A percentile compares a stretch with the other conserved stretches of the same genome.
These are phyloP conservation scores for Pestalotiopsis fici DNA, from an alignment of 2,329 filamentous ascomycete genomes.

Conservation along the genomic window DNA sequence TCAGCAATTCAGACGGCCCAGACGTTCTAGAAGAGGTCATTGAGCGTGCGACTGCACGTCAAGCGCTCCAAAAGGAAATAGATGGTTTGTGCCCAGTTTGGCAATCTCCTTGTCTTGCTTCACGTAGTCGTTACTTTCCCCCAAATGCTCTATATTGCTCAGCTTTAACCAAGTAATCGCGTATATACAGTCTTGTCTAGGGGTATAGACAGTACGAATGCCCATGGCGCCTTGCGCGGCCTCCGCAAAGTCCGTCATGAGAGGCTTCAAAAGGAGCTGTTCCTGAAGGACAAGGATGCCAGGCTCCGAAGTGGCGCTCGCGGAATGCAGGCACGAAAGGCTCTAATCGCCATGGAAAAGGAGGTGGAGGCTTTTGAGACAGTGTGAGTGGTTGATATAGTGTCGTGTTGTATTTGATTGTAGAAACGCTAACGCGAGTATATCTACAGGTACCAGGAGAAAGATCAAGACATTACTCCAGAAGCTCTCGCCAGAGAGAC, in stretches of 20 bases:
- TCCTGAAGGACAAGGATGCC: constrained; percentile 73
- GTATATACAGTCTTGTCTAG: constrained; percentile 50
- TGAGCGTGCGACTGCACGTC: constrained; percentile 57
- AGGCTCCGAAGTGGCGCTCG: constrained; percentile 72
- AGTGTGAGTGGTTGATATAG: constrained; percentile 39
- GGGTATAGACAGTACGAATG: constrained; percentile 60
- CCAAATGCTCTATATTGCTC: background rate
- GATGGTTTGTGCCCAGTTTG: constrained; percentile 42
- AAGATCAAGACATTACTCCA: constrained; percentile 56
- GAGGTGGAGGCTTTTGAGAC: constrained; percentile 58
- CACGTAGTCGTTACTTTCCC: background rate
- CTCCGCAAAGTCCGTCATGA: constrained; percentile 64
- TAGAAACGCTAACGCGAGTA: background rate
- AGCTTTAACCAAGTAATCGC: background rate
- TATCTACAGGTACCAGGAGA: constrained; percentile 46
- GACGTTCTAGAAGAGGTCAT: constrained; percentile 70
- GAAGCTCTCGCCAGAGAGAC: constrained; percentile 64
- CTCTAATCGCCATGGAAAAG: constrained; percentile 69
- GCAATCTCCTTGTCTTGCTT: background rate
- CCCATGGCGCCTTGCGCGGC: constrained; percentile 58
- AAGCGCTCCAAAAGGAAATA: constrained; percentile 62
- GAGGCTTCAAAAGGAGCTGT: constrained; percentile 62
- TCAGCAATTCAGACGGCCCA: constrained; percentile 16
- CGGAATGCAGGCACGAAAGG: constrained; percentile 75
- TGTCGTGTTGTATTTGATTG: background rate